Evolutionary conservation across 2,329 filamentous ascomycete genomes (phyloP).

Genomic region (Aspergillus sp.): DNA sequence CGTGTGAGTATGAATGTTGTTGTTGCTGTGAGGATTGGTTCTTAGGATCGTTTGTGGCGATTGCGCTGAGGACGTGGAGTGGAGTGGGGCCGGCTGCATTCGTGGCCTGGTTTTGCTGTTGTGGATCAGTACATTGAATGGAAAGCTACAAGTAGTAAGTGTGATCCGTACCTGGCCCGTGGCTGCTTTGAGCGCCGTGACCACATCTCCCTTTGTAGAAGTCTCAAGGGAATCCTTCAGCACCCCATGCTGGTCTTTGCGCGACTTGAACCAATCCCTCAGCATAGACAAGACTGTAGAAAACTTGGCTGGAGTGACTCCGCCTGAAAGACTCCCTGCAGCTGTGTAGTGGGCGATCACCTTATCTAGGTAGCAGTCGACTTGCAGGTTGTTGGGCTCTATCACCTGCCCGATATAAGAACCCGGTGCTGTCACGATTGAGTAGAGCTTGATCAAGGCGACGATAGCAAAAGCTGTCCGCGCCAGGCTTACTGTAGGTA

Average conservation of each 20-base stretch:
- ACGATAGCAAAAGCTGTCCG: constrained; percentile 73
- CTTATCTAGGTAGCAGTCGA: constrained; percentile 69
- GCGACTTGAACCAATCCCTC: constrained; percentile 67
- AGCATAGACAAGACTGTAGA: constrained; percentile 72
- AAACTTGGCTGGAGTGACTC: constrained; percentile 71
- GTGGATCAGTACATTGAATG: constrained; percentile 11
- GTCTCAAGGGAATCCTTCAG: constrained; percentile 31
- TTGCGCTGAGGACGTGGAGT: constrained; percentile 45
- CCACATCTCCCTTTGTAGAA: background rate
- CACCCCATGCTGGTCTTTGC: constrained; percentile 43
- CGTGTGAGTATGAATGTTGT: constrained; percentile 17
- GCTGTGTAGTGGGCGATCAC: constrained; percentile 70
- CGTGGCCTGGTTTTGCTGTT: background rate
- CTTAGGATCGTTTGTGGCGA: constrained; percentile 43
- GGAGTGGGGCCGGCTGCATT: constrained; percentile 35
- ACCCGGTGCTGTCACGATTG: constrained; percentile 65
- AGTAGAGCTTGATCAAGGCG: constrained; percentile 74
- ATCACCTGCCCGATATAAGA: constrained; percentile 73
- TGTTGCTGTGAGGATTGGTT: constrained; percentile 10
- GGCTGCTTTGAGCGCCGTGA: background rate
- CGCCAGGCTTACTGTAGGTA: constrained; percentile 74
- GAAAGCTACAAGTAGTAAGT: background rate
- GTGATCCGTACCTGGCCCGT: constrained; percentile 11
- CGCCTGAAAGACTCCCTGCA: constrained; percentile 66
- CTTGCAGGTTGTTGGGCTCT: constrained; percentile 67